Percentiles rank a stretch among this genome's conserved stretches.
Conservation (phyloP, 2,329 filamentous ascomycete species). For the Cladophialophora yegresii region DNA sequence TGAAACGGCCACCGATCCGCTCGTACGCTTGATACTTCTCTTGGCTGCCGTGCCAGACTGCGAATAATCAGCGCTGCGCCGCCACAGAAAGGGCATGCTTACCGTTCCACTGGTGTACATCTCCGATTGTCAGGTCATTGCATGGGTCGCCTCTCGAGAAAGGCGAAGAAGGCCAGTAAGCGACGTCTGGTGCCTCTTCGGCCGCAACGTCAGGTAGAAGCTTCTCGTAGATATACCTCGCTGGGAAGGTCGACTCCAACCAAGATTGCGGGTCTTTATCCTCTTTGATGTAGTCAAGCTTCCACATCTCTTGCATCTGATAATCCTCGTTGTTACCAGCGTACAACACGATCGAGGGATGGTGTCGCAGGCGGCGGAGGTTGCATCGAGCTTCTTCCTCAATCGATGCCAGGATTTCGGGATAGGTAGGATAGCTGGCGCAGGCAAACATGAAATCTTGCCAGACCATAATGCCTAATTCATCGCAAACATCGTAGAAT, state of each 20-base stretch:
- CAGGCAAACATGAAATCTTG: conserved; percentile 88
- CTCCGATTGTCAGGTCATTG: conserved; percentile 8
- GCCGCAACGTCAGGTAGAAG: conserved; percentile 72
- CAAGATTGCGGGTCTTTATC: conserved; percentile 72
- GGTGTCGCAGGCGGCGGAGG: conserved; percentile 71
- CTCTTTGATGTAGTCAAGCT: conserved; percentile 40
- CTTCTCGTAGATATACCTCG: conserved; percentile 92
- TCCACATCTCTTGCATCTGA: not conserved
- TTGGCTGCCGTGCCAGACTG: not conserved
- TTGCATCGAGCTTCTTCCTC: conserved; percentile 66
- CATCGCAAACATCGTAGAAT: conserved; percentile 76
- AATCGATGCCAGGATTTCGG: conserved; percentile 63
- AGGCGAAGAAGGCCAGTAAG: conserved; percentile 5
- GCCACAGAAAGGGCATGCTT: not conserved
- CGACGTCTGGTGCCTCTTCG: not conserved
- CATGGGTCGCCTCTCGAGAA: not conserved
- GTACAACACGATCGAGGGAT: conserved; percentile 83
- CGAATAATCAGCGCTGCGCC: not conserved
- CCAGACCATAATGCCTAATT: conserved; percentile 79
- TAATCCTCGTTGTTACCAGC: conserved; percentile 84
- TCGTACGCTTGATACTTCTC: conserved; percentile 6
- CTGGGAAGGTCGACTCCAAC: conserved; percentile 86
- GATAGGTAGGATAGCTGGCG: conserved; percentile 70
- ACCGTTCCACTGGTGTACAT: conserved; percentile 10
- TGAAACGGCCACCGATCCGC: not conserved